phyloP scores from a whole-genome alignment of 2,329 filamentous ascomycete genomes.

The Clonostachys rhizophaga region DNA sequence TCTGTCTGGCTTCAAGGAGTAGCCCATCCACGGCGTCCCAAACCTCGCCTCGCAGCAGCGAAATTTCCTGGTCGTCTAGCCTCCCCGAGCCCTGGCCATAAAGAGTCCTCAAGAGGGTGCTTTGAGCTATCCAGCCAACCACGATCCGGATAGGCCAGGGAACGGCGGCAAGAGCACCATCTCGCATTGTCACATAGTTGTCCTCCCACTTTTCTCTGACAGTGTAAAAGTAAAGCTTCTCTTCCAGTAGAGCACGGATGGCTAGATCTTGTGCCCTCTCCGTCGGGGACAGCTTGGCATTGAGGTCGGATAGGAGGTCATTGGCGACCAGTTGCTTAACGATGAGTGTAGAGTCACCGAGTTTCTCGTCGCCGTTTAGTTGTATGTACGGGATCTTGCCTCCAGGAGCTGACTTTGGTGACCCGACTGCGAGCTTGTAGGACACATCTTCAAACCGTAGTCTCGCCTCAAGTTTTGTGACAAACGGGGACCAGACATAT shows the following conservation, averaged over 20 bases:
- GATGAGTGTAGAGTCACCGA: slow-evolving; percentile 55
- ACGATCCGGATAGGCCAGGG: slow-evolving; percentile 47
- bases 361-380: slow-evolving; percentile 10
- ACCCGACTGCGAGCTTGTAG: slow-evolving; percentile 41
- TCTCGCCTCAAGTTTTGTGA: slow-evolving; percentile 57
- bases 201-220: slow-evolving; percentile 50
- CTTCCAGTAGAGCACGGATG: slow-evolving; percentile 50
- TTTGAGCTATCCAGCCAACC: slow-evolving; percentile 44
- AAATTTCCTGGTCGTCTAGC: slow-evolving; percentile 43
- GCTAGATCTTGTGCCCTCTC: slow-evolving; percentile 43
- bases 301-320: slow-evolving; percentile 37
- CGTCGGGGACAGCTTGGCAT: slow-evolving; percentile 26
- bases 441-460: slow-evolving; percentile 45
- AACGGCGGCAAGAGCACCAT: slow-evolving; percentile 37
- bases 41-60: slow-evolving; percentile 36
- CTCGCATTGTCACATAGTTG: slow-evolving; percentile 56
- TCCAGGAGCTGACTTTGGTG: slow-evolving; percentile 36
- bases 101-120: slow-evolving; percentile 33
- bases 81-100: slow-evolving; percentile 52
- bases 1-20: slow-evolving; percentile 23
- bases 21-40: slow-evolving; percentile 47
- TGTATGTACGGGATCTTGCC: slow-evolving; percentile 59
- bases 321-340: slow-evolving; percentile 32
- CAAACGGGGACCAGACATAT: slow-evolving; percentile 57
- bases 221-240: slow-evolving; percentile 55